A percentile compares a stretch with the other conserved stretches of the same genome.
Evolutionary conservation across 2,329 filamentous ascomycete species (phyloP).

Genomic region (Aspergillus felis): DNA sequence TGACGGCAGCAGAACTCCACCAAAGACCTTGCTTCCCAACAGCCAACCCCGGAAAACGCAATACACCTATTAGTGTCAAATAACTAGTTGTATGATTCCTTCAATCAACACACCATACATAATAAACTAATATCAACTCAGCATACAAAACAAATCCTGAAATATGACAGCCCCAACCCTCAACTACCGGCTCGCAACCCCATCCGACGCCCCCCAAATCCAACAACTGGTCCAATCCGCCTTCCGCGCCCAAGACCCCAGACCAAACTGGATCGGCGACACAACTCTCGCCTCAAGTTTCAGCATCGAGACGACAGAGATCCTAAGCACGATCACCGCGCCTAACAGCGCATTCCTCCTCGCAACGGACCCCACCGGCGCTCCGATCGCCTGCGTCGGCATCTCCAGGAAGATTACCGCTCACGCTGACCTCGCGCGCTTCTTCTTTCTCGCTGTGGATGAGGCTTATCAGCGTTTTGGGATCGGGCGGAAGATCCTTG

Average conservation of each 20-base stretch:
- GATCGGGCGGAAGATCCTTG: constrained; percentile 22
- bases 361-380: constrained; percentile 9
- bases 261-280: constrained; percentile 35
- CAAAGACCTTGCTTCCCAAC: too few species aligned
- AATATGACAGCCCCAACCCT: too few species aligned
- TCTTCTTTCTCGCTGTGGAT: background rate
- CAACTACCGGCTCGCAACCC: constrained; percentile 29
- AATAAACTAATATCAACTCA: too few species aligned
- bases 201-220: constrained; percentile 33
- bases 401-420: background rate
- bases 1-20: too few species aligned
- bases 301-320: constrained; percentile 17
- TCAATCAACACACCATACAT: too few species aligned
- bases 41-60: too few species aligned
- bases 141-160: too few species aligned
- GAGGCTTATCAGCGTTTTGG: constrained; percentile 18
- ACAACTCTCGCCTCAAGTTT: constrained; percentile 25
- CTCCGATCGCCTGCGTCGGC: constrained; percentile 18
- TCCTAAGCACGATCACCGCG: constrained; percentile 23
- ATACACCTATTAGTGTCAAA: too few species aligned
- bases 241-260: constrained; percentile 39
- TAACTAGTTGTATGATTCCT: too few species aligned
- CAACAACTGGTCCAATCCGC: constrained; percentile 39
- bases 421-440: background rate
- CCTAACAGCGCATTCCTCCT: constrained; percentile 26